These are phyloP conservation scores for Nakazawaea sp. DNA, from an alignment of 805 yeast genomes.

Conservation along the genomic window DNA sequence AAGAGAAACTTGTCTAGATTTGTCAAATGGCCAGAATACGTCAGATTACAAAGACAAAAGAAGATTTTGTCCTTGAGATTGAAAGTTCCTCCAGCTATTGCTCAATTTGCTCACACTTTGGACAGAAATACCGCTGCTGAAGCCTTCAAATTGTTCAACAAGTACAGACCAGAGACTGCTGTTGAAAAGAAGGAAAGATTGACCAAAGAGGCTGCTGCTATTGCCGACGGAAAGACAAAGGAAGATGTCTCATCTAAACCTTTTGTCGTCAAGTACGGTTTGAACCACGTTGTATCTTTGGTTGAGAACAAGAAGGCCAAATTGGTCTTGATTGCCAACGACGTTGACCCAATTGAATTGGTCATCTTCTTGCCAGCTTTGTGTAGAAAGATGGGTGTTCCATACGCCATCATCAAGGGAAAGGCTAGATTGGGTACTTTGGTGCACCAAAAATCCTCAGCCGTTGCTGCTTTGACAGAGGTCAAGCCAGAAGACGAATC, in stretches of 20 bases:
- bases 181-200: conserved; percentile 99
- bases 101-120: conserved; percentile 92
- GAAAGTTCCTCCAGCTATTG: conserved; percentile 98
- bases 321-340: conserved; percentile 96
- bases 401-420: conserved; percentile 97
- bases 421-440: conserved; percentile 97
- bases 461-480: conserved; percentile 96
- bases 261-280: conserved; percentile 94
- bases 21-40: conserved; percentile 99
- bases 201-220: conserved; percentile 97
- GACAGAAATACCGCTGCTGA: conserved; percentile 99
- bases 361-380: conserved; percentile 97
- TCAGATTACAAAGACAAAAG: conserved; percentile 98
- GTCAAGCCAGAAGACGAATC: conserved; percentile 93
- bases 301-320: conserved; percentile 98
- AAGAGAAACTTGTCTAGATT: conserved; percentile 94
- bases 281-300: conserved; percentile 96
- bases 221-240: conserved; percentile 96
- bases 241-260: conserved; percentile 97
- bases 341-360: conserved; percentile 98
- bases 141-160: conserved; percentile 95
- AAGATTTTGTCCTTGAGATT: conserved; percentile 92
- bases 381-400: conserved; percentile 99
- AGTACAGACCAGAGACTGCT: conserved; percentile 97
- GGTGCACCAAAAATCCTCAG: conserved; percentile 95